phyloP scores from a whole-genome alignment of 345 rosid genomes.

The Citrus australasica region DNA sequence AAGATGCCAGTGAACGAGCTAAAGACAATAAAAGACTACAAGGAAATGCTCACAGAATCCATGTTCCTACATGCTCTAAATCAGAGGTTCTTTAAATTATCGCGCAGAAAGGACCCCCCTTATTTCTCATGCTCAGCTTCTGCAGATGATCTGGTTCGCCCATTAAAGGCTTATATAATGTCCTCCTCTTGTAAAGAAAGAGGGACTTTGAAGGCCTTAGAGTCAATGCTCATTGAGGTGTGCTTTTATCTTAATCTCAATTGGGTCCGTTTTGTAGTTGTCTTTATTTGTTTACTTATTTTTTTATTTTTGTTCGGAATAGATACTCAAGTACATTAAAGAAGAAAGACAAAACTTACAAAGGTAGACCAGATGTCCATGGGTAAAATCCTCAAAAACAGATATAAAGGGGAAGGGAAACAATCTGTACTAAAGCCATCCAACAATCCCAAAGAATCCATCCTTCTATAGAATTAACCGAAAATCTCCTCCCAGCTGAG shows the following conservation, averaged over 20 bases:
- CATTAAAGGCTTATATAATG: slow-evolving; percentile 77
- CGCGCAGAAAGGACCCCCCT: slow-evolving; percentile 75
- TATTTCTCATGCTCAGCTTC: slow-evolving; percentile 89
- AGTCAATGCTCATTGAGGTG: slow-evolving; percentile 90
- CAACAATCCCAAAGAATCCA: background rate
- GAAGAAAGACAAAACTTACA: background rate
- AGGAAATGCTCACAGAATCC: slow-evolving; percentile 71
- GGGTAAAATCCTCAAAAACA: too few species aligned
- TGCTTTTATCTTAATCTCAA: slow-evolving; percentile 10
- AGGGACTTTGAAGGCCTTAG: slow-evolving; percentile 74
- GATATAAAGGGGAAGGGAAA: too few species aligned
- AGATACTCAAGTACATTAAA: background rate
- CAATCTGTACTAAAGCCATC: background rate
- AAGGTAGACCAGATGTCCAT: background rate
- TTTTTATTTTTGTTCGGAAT: background rate
- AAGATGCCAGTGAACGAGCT: slow-evolving; percentile 66
- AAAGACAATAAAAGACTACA: slow-evolving; percentile 77
- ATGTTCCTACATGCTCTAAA: slow-evolving; percentile 83
- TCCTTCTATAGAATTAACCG: background rate
- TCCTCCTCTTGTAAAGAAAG: slow-evolving; percentile 77
- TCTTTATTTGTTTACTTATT: too few species aligned
- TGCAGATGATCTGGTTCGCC: slow-evolving; percentile 72
- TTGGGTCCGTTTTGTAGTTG: background rate
- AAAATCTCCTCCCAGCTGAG: background rate
- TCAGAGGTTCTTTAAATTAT: slow-evolving; percentile 82